These are phyloP conservation scores for Hevea brasiliensis DNA, from an alignment of 345 rosid genomes.

Conservation along the genomic window DNA sequence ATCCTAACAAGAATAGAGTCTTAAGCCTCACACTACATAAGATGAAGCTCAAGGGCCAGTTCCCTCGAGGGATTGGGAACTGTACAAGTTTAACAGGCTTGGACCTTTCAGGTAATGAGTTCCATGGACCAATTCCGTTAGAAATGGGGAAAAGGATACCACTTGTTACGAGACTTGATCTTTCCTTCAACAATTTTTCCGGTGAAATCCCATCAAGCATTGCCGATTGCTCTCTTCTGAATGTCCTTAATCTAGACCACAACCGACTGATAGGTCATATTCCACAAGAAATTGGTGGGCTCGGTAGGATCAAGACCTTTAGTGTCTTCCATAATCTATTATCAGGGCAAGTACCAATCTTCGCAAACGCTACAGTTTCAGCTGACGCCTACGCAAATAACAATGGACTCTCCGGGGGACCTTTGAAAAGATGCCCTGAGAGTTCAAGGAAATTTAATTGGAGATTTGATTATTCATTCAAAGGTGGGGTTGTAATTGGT, in stretches of 20 bases:
- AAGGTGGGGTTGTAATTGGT: background rate
- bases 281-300: slow-evolving; percentile 9
- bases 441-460: too few relatives aligned
- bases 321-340: slow-evolving; percentile 21
- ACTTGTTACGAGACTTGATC: background rate
- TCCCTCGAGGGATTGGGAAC: slow-evolving; percentile 24
- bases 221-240: slow-evolving; percentile 12
- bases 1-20: background rate
- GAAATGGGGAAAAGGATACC: background rate
- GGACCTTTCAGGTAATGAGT: slow-evolving; percentile 21
- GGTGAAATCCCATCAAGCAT: slow-evolving; percentile 24
- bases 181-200: slow-evolving; percentile 27
- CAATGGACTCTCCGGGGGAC: slow-evolving; percentile 25
- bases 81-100: slow-evolving; percentile 18
- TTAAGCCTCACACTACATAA: slow-evolving; percentile 9
- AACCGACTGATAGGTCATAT: slow-evolving; percentile 25
- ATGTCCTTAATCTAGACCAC: slow-evolving; percentile 15
- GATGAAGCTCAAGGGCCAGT: slow-evolving; percentile 26
- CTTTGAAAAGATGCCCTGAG: slow-evolving; percentile 8
- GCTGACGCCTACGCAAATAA: slow-evolving; percentile 19
- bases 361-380: background rate
- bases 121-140: slow-evolving; percentile 22
- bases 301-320: slow-evolving; percentile 4
- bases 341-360: slow-evolving; percentile 18
- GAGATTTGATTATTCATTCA: too few relatives aligned